Evolutionary conservation across 1,139 yeast species (phyloP).

Genomic region (Arxiozyma heterogenica): DNA sequence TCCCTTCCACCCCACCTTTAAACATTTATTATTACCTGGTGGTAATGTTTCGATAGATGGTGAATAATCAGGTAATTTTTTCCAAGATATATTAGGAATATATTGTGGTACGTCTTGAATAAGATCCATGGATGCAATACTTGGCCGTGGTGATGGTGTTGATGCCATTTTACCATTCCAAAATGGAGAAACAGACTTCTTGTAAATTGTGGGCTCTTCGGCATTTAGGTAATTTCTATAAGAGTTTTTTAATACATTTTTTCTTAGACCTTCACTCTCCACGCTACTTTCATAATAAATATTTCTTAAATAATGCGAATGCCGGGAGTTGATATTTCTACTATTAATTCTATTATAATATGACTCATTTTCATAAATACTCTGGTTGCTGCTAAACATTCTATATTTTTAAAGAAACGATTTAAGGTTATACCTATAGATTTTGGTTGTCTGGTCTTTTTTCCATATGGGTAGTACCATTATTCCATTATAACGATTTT

Average conservation of each 20-base stretch:
- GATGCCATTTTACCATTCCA: background rate
- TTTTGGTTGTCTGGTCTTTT: slow-evolving; percentile 1
- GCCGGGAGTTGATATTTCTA: background rate
- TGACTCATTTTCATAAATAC: slow-evolving; percentile 1
- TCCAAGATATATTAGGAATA: slow-evolving; percentile 44
- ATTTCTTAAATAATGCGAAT: background rate
- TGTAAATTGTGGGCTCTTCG: background rate
- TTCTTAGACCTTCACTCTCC: background rate
- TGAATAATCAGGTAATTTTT: slow-evolving; percentile 58
- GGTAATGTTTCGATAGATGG: slow-evolving; percentile 63
- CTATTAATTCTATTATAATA: background rate
- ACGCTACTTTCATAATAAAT: background rate
- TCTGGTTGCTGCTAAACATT: slow-evolving; percentile 9
- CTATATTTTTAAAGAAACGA: background rate
- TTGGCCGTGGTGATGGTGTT: slow-evolving; percentile 8
- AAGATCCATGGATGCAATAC: slow-evolving; percentile 18
- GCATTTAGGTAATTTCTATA: background rate
- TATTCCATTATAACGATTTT: background rate
- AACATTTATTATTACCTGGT: slow-evolving; percentile 52
- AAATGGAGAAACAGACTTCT: slow-evolving; percentile 13
- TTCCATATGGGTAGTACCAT: slow-evolving; percentile 6
- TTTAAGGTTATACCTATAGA: slow-evolving; percentile 5
- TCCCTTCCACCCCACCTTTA: slow-evolving; percentile 95
- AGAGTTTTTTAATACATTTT: background rate
- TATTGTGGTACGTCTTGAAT: slow-evolving; percentile 19